Evolutionary conservation across 2,329 filamentous ascomycete species (phyloP), one percentile per base, ranked within the genome.

Genomic region (Periconia digitata): DNA sequence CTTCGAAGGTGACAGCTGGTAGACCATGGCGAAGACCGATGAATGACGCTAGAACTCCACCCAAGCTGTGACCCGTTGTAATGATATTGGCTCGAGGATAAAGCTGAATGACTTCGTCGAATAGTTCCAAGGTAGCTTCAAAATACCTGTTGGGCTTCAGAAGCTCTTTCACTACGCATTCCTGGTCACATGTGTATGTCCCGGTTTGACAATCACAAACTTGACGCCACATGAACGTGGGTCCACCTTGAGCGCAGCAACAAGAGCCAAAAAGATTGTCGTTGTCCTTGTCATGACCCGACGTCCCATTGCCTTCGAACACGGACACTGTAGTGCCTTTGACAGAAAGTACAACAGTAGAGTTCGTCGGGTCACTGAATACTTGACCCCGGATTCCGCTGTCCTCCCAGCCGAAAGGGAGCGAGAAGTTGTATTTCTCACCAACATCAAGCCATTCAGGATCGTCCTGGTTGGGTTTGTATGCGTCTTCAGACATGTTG

Each of bases 331-430:
- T 65, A 15, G 67, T 70, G 34, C 67, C 67, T 47, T 70, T 70
- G 21, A 70, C 56, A 12, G 65, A 51, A 4, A 70, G 52, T 13
- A 70, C 59, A 22, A 70, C 60, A 15, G 67, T 69, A 2, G 56
- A 60, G 48, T 70, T 70, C 1, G 54, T 63, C 6, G 60, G 59
- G 32, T 70, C 67, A 44, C 54, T 59, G 46, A 69, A 70, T 8
- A 70, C 67, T 35, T 70, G 67, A 40, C 67, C 67, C 47, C 66
- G 50, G 34, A 70, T 69, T 8, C 67, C 67, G 39, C 55, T 65
- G 12, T 69, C 67, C n/a, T 67, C 64, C 67, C 67, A 70, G 3
- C 67, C 67, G 27, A 70, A 70, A 1, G 65, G 66, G 34, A 70
- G 45, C 8, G 63, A 62, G 7, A 55, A 55, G 46, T 66, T 67